A percentile compares a stretch with the other conserved stretches of the same genome.
Evolutionary conservation across 179 eudicot species (phyloP).

Genomic region (Carnegiea gigantea): DNA sequence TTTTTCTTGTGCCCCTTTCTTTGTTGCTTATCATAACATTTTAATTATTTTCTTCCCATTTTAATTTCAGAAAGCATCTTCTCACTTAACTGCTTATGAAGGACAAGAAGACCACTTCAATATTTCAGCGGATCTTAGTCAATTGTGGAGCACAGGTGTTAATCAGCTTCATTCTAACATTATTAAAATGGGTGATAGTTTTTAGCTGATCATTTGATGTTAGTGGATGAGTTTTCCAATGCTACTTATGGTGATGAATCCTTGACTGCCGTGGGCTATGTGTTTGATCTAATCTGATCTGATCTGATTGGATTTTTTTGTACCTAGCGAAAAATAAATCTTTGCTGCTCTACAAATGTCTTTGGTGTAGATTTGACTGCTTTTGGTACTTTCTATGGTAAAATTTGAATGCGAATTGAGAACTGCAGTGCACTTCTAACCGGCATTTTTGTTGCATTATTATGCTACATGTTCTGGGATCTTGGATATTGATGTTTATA

Average conservation of each 20-base stretch:
- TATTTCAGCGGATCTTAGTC: constrained; percentile 64
- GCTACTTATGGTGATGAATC: background rate
- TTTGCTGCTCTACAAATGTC: background rate
- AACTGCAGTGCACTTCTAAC: background rate
- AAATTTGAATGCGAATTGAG: background rate
- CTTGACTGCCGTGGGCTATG: background rate
- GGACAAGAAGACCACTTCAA: constrained; percentile 64
- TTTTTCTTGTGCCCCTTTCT: no score
- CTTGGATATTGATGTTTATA: background rate
- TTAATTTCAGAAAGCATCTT: background rate
- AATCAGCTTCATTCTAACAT: background rate
- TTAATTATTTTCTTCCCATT: background rate
- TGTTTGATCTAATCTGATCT: background rate
- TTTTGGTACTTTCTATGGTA: background rate
- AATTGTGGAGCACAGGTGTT: constrained; percentile 86
- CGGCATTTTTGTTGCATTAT: background rate
- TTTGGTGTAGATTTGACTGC: background rate
- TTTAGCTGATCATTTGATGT: background rate
- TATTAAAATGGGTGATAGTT: background rate
- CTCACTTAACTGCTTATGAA: constrained; percentile 60
- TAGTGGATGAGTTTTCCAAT: background rate
- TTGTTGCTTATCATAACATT: background rate
- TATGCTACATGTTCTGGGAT: no score
- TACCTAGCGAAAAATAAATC: background rate
- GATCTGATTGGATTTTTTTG: no score